These are phyloP conservation scores for Ceratocystis colombiana DNA, from an alignment of 2,329 filamentous ascomycete genomes.

Conservation along the genomic window DNA sequence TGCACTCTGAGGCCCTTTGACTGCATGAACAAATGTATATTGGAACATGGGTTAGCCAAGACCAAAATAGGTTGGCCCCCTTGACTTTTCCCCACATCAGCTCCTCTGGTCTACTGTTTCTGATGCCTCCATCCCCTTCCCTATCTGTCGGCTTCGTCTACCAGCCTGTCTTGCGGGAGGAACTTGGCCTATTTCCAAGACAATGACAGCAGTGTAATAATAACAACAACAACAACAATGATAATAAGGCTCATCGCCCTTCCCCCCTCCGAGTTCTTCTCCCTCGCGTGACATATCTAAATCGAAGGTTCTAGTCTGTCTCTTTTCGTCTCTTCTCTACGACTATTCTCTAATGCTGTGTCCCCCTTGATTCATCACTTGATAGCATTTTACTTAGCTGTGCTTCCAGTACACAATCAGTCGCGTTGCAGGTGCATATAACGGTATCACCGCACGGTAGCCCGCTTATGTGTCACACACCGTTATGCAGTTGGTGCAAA, in stretches of 20 bases:
- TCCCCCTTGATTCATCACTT: background rate
- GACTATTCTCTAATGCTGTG: background rate
- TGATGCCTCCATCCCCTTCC: background rate
- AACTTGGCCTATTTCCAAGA: no score
- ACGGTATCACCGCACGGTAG: no score
- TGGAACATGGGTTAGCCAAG: no score
- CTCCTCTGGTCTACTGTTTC: background rate
- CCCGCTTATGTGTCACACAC: no score
- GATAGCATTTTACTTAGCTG: background rate
- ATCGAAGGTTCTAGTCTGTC: background rate
- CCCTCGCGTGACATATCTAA: background rate
- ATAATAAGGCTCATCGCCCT: no score
- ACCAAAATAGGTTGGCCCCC: background rate
- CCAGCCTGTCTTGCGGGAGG: background rate
- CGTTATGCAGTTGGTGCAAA: no score
- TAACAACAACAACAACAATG: no score
- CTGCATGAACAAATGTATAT: no score
- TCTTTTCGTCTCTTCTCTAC: background rate
- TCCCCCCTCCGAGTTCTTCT: background rate
- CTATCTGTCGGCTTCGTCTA: no score
- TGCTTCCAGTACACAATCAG: background rate
- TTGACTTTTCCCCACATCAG: background rate
- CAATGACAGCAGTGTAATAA: no score
- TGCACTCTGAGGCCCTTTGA: conserved; percentile 12
- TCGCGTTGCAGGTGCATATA: background rate